Evolutionary conservation across 495 filamentous ascomycete genomes (phyloP), one percentile per base, ranked within the genome.

Genomic region (Corynascus novoguineensis): DNA sequence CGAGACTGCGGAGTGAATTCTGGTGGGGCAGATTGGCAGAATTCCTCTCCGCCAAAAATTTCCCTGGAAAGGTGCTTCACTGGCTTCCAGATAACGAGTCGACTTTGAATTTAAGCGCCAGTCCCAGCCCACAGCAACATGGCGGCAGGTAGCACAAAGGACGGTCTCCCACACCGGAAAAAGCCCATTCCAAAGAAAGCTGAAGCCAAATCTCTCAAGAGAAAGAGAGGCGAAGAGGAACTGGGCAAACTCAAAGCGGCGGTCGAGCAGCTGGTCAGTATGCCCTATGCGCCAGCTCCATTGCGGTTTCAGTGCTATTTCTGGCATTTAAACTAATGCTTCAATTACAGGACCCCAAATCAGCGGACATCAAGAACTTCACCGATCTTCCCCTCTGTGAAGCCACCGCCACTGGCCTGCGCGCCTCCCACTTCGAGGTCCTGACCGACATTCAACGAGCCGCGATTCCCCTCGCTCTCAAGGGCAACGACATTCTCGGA

Each of bases 361-460:
- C 71, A 2, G 62, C 71, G 49, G 71, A 77, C 29, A 66, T 73
- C 31, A 72, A 71, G 63, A 83, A 72, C 60, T 96, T 96, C 69
- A 78, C 85, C 60, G 84, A 92, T 60, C 77, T 99, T 2, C 95
- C 93, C 28, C 79, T 99, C 52, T 97, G 92, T 38, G 80, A 85
- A 55, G 81, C 88, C n/a, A 97, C 93, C 2, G 74, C 83, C 9
- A 78, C 76, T 10, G 93, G 95, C 24, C 81, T 99, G 31, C 78
- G 90, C 55, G 78, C 86, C n/a, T 89, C 86, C 7, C 90, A 96
- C 67, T 99, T 89, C 78, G 88, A 91, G 67, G 83, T 81, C 15
- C 76, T 97, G 49, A 99, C 95, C 37, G 90, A 95, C 58, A 90
- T 99, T 62, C 93, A 99, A 71, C 83, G 83, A 34, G 86, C 85